Evolutionary conservation across 164 flowering plant genomes (phyloP).

Genomic region (Echeveria elegans): DNA sequence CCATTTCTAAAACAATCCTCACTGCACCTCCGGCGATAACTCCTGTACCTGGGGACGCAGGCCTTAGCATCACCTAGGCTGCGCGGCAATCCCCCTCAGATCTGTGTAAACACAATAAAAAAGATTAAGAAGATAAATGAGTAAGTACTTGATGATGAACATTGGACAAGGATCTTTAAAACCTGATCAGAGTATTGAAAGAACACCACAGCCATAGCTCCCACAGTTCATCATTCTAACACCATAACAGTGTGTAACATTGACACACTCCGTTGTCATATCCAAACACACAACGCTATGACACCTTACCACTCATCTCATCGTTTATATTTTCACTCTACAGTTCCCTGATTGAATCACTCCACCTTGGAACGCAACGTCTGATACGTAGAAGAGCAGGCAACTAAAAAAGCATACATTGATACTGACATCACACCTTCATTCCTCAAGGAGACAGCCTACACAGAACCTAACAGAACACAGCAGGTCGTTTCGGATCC

Average conservation of each 20-base stretch:
- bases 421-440: too few relatives aligned
- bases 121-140: neutral
- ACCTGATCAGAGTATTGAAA: too few relatives aligned
- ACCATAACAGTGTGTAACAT: neutral
- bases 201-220: neutral
- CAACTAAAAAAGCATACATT: too few relatives aligned
- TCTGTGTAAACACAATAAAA: conserved; percentile 27
- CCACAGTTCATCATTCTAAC: neutral
- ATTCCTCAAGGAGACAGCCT: too few relatives aligned
- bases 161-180: neutral
- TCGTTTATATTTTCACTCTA: neutral
- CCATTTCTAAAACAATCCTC: conserved; percentile 84
- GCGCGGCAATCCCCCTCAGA: conserved; percentile 86
- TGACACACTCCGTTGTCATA: too few relatives aligned
- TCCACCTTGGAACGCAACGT: too few relatives aligned
- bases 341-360: neutral
- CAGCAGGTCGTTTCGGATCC: conserved; percentile 69
- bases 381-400: too few relatives aligned
- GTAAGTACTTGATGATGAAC: neutral
- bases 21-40: conserved; percentile 97
- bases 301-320: neutral
- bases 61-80: conserved; percentile 96
- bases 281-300: too few relatives aligned
- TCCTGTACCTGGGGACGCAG: conserved; percentile 97
- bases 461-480: conserved; percentile 14